phyloP scores from a whole-genome alignment of 345 rosid genomes.

The Cardamine chenopodiifolia region DNA sequence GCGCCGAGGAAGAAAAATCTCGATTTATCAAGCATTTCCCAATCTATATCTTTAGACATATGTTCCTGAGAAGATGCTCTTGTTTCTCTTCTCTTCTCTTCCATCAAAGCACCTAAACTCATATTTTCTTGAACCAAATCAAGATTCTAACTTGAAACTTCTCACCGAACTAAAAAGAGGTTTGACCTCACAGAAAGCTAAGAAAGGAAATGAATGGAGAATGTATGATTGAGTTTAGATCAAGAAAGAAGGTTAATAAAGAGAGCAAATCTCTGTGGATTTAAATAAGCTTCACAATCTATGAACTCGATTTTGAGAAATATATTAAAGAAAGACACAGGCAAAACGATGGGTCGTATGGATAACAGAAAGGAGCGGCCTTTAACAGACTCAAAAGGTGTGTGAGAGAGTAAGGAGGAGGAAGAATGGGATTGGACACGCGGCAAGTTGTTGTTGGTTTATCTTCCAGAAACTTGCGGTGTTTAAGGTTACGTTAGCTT shows the following conservation, averaged over 20 bases:
- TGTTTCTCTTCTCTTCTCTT: conserved; percentile 47
- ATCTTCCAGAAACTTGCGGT: conserved; percentile 3
- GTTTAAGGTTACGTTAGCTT: conserved; percentile 35
- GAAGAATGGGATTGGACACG: conserved; percentile 64
- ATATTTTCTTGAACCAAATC: conserved; percentile 44
- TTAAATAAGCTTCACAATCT: conserved; percentile 28
- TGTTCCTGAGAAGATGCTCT: conserved; percentile 58
- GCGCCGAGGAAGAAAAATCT: conserved; percentile 91
- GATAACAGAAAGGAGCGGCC: conserved; percentile 23
- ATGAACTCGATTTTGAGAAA: conserved; percentile 29
- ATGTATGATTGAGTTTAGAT: conserved; percentile 3
- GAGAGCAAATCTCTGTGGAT: conserved; percentile 13
- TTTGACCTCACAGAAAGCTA: conserved; percentile 14
- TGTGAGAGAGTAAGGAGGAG: conserved; percentile 12
- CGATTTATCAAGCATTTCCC: conserved; percentile 92
- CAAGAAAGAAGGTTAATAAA: neutral
- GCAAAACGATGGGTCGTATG: conserved; percentile 43
- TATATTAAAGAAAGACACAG: conserved; percentile 10
- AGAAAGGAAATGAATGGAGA: conserved; percentile 5
- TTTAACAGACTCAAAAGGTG: conserved; percentile 33
- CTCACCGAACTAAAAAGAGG: neutral
- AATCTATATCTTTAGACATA: conserved; percentile 68
- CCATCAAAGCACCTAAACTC: conserved; percentile 55
- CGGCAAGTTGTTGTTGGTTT: conserved; percentile 22
- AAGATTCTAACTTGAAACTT: conserved; percentile 13